Conservation (phyloP, 208 protist species). For the Crithidia mellificae region DNA sequence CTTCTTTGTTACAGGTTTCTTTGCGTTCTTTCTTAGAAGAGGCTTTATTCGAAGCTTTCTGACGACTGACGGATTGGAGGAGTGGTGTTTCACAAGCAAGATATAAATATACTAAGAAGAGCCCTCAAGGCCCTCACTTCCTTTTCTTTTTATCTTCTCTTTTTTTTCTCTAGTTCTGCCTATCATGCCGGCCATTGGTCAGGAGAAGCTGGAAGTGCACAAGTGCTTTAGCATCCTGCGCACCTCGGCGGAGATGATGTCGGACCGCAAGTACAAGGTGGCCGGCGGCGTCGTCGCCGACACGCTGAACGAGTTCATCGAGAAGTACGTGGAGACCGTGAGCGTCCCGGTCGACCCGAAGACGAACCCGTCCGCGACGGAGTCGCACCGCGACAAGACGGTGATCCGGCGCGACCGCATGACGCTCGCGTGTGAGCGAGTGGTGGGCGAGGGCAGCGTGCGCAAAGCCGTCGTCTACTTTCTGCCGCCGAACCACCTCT, state of each 20-base stretch:
- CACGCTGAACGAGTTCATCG: conserved; percentile 69
- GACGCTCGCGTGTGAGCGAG: conserved; percentile 76
- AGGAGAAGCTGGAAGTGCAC: conserved; percentile 71
- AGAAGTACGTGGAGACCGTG: conserved; percentile 51
- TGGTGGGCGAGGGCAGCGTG: conserved; percentile 39
- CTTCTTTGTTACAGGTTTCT: background rate
- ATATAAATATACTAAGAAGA: too few species aligned
- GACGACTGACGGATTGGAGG: too few species aligned
- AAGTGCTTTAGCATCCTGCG: conserved; percentile 79
- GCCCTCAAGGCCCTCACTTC: too few species aligned
- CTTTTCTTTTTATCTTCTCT: too few species aligned
- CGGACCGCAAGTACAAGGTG: conserved; percentile 78
- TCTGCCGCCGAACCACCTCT: conserved; percentile 48
- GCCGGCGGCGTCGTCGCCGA: conserved; percentile 44
- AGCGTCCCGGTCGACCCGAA: conserved; percentile 2
- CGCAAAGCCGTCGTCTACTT: conserved; percentile 81
- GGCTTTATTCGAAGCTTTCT: too few species aligned
- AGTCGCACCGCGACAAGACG: conserved; percentile 8
- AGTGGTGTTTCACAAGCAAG: too few species aligned
- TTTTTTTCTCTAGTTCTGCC: background rate
- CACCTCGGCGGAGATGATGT: conserved; percentile 88
- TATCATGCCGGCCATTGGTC: conserved; percentile 70
- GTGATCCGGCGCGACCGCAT: conserved; percentile 81
- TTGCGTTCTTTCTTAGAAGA: too few species aligned
- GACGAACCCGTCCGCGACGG: conserved; percentile 1